phyloP scores from a whole-genome alignment of 257 asterid species.

The Solanum paucissectum region DNA sequence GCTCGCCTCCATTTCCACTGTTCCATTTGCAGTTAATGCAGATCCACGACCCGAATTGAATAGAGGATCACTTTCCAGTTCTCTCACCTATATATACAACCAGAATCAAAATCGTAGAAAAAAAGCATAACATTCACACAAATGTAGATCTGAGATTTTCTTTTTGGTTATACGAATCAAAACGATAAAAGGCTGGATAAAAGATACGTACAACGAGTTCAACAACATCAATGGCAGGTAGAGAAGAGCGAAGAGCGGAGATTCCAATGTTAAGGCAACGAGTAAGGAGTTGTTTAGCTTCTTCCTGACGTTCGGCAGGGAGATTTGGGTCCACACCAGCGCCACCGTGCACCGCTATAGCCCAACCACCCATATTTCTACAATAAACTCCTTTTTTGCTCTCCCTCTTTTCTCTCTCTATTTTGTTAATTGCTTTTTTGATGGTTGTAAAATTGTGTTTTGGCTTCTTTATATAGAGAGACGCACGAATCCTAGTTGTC shows the following conservation, averaged over 20 bases:
- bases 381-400: not conserved
- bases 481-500: not conserved
- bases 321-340: constrained; percentile 98
- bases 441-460: not conserved
- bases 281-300: constrained; percentile 74
- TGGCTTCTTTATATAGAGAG: not conserved
- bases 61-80: constrained; percentile 79
- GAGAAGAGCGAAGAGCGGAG: constrained; percentile 66
- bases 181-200: not conserved
- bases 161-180: not conserved
- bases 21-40: constrained; percentile 79
- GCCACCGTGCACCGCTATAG: constrained; percentile 99
- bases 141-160: not conserved
- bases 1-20: constrained; percentile 99
- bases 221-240: constrained; percentile 79
- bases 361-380: constrained; percentile 81
- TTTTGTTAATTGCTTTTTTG: not conserved
- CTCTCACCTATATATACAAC: constrained; percentile 52
- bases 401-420: constrained; percentile 1
- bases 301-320: constrained; percentile 67
- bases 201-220: constrained; percentile 63
- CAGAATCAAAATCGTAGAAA: not conserved
- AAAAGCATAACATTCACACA: not conserved
- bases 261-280: constrained; percentile 81
- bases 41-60: constrained; percentile 99